A percentile compares a stretch with the other conserved stretches of the same genome.
Evolutionary conservation across 495 filamentous ascomycete genomes (phyloP).

Genomic region (Tuber microsphaerosporum): DNA sequence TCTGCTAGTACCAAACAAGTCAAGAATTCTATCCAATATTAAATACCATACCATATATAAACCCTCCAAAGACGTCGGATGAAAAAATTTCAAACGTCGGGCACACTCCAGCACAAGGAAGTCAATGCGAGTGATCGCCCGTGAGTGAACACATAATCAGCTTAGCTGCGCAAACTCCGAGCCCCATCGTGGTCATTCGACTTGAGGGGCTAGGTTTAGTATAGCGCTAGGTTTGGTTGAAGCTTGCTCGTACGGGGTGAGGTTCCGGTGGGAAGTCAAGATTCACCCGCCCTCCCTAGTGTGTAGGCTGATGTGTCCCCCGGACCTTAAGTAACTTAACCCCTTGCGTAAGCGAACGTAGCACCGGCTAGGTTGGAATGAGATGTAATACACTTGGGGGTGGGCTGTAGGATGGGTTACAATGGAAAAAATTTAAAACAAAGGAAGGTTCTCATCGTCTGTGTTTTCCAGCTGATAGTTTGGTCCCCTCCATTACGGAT

Average conservation of each 20-base stretch:
- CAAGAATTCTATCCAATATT: too few relatives aligned
- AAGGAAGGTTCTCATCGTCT: background rate
- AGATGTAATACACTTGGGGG: background rate
- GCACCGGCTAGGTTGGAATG: background rate
- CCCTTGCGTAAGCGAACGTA: background rate
- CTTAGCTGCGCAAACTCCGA: background rate
- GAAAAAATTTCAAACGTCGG: too few relatives aligned
- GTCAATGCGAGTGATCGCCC: background rate
- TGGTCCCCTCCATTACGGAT: background rate
- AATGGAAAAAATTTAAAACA: background rate
- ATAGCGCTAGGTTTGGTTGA: background rate
- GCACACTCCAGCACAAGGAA: background rate
- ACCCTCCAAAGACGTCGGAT: too few relatives aligned
- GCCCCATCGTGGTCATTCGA: too few relatives aligned
- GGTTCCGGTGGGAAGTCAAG: background rate
- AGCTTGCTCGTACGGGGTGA: background rate
- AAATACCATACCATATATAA: too few relatives aligned
- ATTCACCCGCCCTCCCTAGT: background rate
- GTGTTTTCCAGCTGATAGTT: background rate
- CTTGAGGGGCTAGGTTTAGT: background rate
- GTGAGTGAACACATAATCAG: background rate
- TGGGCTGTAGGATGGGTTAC: background rate
- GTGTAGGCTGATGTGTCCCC: background rate
- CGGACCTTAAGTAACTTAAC: too few relatives aligned
- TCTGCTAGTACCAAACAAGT: too few relatives aligned